These are phyloP conservation scores for Strobilomyces dryophilus DNA, from an alignment of 768 basidiomycete genomes.

Conservation along the genomic window DNA sequence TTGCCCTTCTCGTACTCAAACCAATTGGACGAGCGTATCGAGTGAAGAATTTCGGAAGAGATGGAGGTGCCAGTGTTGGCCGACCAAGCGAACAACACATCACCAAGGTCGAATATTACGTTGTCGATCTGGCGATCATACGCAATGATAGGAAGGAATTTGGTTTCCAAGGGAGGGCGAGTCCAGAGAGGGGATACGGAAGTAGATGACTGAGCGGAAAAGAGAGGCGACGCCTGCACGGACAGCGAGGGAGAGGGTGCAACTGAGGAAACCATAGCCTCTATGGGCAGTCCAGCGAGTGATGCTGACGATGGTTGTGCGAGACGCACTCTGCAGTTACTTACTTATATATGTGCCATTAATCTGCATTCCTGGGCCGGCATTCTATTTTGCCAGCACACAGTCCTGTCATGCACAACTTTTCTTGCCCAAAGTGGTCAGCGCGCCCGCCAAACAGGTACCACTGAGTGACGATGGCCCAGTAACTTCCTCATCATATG, in stretches of 20 bases:
- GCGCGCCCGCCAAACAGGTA: neutral
- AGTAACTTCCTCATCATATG: neutral
- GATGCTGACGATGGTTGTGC: neutral
- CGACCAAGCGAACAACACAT: constrained; percentile 23
- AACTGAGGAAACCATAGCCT: constrained; percentile 1
- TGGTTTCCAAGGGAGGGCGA: constrained; percentile 1
- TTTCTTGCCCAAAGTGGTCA: neutral
- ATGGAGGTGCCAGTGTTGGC: constrained; percentile 12
- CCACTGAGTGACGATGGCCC: neutral
- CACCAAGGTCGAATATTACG: constrained; percentile 20
- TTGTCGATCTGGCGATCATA: constrained; percentile 20
- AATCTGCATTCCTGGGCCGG: neutral
- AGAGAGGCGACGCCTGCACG: neutral
- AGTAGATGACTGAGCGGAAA: neutral
- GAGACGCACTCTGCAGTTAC: neutral
- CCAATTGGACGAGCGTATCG: constrained; percentile 16
- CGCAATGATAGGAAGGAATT: neutral
- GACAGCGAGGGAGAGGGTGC: neutral
- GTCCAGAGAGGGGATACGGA: constrained; percentile 3
- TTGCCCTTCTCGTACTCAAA: constrained; percentile 24
- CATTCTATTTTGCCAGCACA: neutral
- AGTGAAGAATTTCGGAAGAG: constrained; percentile 6
- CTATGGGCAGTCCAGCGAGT: neutral
- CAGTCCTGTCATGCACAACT: neutral
- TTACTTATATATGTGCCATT: neutral